Evolutionary conservation across 2,329 filamentous ascomycete genomes (phyloP).

Genomic region (Fusarium sp.): DNA sequence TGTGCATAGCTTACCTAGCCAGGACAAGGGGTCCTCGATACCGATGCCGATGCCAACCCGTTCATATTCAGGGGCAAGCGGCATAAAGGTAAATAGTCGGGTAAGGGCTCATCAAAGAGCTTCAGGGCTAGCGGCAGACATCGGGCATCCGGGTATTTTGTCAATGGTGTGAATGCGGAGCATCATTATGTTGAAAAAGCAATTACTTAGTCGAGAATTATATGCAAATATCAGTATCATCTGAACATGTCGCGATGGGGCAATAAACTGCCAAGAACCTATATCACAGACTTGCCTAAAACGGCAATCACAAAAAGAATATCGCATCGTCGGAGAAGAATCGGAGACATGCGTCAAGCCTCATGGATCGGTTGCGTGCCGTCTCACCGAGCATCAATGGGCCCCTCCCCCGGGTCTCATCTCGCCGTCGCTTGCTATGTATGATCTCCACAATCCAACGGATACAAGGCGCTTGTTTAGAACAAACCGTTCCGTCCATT

Average conservation of each 20-base stretch:
- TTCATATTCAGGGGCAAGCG: conserved; percentile 31
- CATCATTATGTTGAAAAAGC: background rate
- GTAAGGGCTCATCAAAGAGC: background rate
- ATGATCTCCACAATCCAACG: conserved; percentile 28
- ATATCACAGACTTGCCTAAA: conserved; percentile 29
- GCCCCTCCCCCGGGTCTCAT: conserved; percentile 35
- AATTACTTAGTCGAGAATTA: background rate
- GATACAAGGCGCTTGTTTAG: conserved; percentile 11
- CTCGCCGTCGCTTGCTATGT: conserved; percentile 4
- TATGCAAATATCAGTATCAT: background rate
- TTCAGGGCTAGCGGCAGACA: conserved; percentile 8
- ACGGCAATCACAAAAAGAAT: conserved; percentile 7
- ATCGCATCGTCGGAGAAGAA: conserved; percentile 28
- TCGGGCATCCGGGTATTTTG: conserved; percentile 4
- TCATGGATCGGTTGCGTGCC: conserved; percentile 21
- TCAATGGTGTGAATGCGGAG: background rate
- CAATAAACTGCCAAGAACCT: background rate
- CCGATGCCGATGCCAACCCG: conserved; percentile 28
- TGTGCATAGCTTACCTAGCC: background rate
- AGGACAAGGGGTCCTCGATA: conserved; percentile 30
- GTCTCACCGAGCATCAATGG: conserved; percentile 31
- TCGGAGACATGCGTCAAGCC: conserved; percentile 19
- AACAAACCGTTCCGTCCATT: conserved; percentile 16
- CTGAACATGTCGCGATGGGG: background rate
- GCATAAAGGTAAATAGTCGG: conserved; percentile 10